These are phyloP conservation scores for Kluyveromyces nonfermentans DNA, from an alignment of 805 yeast genomes.

Conservation along the genomic window DNA sequence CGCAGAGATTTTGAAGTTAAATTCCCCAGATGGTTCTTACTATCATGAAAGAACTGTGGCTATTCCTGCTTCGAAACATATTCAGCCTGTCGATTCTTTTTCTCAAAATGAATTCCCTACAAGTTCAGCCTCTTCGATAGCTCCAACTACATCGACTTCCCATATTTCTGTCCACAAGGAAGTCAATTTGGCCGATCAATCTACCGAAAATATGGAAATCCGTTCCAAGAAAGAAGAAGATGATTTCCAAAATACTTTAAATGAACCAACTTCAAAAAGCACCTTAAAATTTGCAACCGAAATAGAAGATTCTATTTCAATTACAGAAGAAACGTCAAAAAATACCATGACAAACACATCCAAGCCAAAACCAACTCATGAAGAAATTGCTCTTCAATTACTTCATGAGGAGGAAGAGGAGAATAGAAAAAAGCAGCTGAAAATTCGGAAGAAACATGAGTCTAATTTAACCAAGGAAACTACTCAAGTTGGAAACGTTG, in stretches of 20 bases:
- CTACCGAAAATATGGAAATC: background rate
- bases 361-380: slow-evolving; percentile 43
- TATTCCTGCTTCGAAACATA: slow-evolving; percentile 15
- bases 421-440: slow-evolving; percentile 9
- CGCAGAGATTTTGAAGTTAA: slow-evolving; percentile 19
- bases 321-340: slow-evolving; percentile 66
- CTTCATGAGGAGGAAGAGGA: slow-evolving; percentile 7
- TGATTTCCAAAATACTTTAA: background rate
- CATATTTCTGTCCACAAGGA: background rate
- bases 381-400: slow-evolving; percentile 11
- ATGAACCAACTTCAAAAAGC: background rate
- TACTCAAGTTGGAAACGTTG: too few species aligned
- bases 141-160: background rate
- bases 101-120: slow-evolving; percentile 28
- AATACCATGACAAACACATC: slow-evolving; percentile 68
- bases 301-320: background rate
- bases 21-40: slow-evolving; percentile 17
- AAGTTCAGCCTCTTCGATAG: background rate
- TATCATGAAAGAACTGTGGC: slow-evolving; percentile 21
- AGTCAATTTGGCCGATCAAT: background rate
- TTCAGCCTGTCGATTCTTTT: slow-evolving; percentile 25
- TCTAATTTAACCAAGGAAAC: background rate
- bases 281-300: background rate
- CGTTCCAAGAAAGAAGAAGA: background rate
- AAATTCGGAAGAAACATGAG: slow-evolving; percentile 3